A percentile compares a stretch with the other conserved stretches of the same genome.
These are phyloP conservation scores for Detonula confervacea DNA, from an alignment of 352 stramenopile genomes.

Conservation along the genomic window DNA sequence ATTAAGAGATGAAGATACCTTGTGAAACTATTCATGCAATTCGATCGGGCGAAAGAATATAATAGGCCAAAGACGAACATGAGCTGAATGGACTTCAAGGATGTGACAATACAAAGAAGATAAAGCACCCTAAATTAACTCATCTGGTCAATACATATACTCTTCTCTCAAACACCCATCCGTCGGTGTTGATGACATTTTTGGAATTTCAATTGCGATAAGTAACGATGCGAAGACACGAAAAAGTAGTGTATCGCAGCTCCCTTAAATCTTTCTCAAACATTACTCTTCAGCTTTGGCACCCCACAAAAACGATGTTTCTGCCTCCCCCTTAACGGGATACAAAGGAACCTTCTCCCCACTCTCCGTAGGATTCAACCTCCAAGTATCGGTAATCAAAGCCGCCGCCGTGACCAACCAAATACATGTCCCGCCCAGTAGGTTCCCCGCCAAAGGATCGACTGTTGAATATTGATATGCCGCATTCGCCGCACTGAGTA, in stretches of 20 bases:
- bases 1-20: too few relatives aligned
- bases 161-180: neutral
- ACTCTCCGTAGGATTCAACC: conserved; percentile 71
- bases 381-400: conserved; percentile 82
- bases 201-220: too few relatives aligned
- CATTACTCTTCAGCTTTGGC: conserved; percentile 8
- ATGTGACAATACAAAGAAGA: too few relatives aligned
- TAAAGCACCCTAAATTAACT: conserved; percentile 14
- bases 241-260: neutral
- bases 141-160: neutral
- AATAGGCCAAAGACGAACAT: too few relatives aligned
- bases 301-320: conserved; percentile 70
- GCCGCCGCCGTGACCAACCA: conserved; percentile 84
- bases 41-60: too few relatives aligned
- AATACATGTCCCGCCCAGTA: conserved; percentile 78
- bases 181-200: too few relatives aligned
- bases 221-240: neutral
- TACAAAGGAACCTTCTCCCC: conserved; percentile 58
- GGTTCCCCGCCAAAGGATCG: conserved; percentile 76
- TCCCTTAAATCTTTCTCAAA: too few relatives aligned
- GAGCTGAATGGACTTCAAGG: too few relatives aligned
- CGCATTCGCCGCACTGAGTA: conserved; percentile 65
- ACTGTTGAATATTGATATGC: conserved; percentile 80
- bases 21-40: too few relatives aligned
- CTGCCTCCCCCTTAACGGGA: conserved; percentile 61